phyloP scores from a whole-genome alignment of 169 alveolate species.

The Amoebophrya sp. region DNA sequence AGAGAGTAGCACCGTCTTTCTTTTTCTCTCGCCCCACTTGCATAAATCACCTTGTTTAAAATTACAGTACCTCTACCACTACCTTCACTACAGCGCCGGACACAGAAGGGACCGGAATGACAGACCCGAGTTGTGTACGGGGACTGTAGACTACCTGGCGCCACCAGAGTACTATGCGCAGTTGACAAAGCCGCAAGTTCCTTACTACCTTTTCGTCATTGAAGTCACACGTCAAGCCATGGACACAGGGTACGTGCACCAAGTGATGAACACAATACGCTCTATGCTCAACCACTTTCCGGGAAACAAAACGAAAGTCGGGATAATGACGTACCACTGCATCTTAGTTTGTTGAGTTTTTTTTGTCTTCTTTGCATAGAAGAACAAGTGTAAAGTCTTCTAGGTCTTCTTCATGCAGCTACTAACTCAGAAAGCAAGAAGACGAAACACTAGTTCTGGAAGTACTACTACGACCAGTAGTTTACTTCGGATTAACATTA shows the following conservation, averaged over 20 bases:
- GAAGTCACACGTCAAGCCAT: neutral
- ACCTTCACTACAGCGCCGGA: no score
- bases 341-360: neutral
- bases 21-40: no score
- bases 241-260: conserved; percentile 24
- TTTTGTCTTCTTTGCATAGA: neutral
- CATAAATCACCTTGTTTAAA: no score
- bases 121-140: neutral
- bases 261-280: neutral
- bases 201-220: neutral
- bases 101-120: neutral
- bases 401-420: neutral
- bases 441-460: no score
- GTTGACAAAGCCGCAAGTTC: neutral
- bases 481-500: no score
- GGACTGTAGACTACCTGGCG: neutral
- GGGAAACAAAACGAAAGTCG: neutral
- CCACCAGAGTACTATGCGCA: neutral
- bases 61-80: no score
- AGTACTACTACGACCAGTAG: no score
- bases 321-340: neutral
- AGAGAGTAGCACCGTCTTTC: no score
- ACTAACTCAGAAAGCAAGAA: no score
- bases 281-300: neutral
- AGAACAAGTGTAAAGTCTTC: neutral